Evolutionary conservation across 495 filamentous ascomycete species (phyloP).

Genomic region (Talaromyces stipitatus): DNA sequence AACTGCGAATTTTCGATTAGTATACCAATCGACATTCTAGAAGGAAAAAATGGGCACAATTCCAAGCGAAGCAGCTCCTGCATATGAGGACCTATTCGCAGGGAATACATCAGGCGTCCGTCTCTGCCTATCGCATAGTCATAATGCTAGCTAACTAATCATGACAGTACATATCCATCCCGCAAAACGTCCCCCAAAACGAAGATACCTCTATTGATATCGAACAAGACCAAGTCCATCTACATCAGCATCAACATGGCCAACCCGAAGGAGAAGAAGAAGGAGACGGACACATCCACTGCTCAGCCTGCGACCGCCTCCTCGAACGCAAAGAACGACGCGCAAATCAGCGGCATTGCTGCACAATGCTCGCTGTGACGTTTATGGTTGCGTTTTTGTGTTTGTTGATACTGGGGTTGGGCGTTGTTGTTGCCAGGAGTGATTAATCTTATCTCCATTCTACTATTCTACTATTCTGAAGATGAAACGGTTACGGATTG

Average conservation of each 20-base stretch:
- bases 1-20: neutral
- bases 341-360: neutral
- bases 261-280: neutral
- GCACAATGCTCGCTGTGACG: conserved; percentile 7
- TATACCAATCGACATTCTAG: neutral
- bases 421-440: neutral
- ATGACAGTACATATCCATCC: neutral
- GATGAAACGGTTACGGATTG: neutral
- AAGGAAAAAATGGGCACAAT: conserved; percentile 4
- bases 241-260: neutral
- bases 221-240: neutral
- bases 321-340: conserved; percentile 8
- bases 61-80: conserved; percentile 9
- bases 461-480: neutral
- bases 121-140: neutral
- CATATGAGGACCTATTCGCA: conserved; percentile 11
- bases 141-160: neutral
- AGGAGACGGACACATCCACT: conserved; percentile 7
- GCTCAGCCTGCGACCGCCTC: conserved; percentile 11
- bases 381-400: conserved; percentile 9
- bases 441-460: neutral
- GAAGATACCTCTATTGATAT: neutral
- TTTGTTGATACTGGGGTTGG: conserved; percentile 12
- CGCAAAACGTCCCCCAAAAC: neutral
- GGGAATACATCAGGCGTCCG: neutral